phyloP scores from a whole-genome alignment of 2,329 filamentous ascomycete species.

The Venturia nashicola region DNA sequence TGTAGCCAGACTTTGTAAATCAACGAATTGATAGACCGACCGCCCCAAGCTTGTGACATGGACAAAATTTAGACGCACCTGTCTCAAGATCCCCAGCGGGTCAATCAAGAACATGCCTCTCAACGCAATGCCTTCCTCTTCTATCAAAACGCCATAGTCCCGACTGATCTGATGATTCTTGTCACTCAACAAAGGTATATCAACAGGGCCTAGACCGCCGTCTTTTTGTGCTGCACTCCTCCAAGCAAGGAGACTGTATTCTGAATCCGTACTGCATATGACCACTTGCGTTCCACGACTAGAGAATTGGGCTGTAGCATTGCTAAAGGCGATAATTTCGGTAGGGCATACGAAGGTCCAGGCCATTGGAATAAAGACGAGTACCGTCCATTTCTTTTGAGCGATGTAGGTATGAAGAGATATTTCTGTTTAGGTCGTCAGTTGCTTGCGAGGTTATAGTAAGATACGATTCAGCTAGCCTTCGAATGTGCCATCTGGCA shows the following conservation, averaged over 20 bases:
- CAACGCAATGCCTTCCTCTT: slow-evolving; percentile 51
- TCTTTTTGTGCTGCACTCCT: slow-evolving; percentile 44
- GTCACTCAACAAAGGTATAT: slow-evolving; percentile 51
- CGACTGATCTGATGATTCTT: slow-evolving; percentile 48
- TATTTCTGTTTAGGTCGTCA: slow-evolving; percentile 1
- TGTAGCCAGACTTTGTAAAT: too few species aligned
- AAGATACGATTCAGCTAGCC: slow-evolving; percentile 14
- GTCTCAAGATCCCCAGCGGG: slow-evolving; percentile 44
- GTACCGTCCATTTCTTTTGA: slow-evolving; percentile 45
- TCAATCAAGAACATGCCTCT: slow-evolving; percentile 56
- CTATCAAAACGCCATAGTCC: slow-evolving; percentile 51
- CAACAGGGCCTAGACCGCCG: slow-evolving; percentile 48
- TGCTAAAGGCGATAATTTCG: slow-evolving; percentile 54
- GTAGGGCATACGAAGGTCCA: slow-evolving; percentile 49
- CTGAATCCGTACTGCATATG: slow-evolving; percentile 49
- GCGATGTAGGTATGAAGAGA: slow-evolving; percentile 25
- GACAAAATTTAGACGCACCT: slow-evolving; percentile 40
- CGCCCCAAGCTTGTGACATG: neutral
- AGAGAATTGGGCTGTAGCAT: slow-evolving; percentile 47
- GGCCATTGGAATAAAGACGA: slow-evolving; percentile 56
- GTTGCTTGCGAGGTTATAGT: neutral
- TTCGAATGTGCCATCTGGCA: slow-evolving; percentile 26
- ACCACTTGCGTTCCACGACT: slow-evolving; percentile 47
- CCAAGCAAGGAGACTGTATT: slow-evolving; percentile 48
- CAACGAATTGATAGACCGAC: neutral